These are phyloP conservation scores for Nemophila menziesii DNA, from an alignment of 257 asterid genomes.

Conservation along the genomic window DNA sequence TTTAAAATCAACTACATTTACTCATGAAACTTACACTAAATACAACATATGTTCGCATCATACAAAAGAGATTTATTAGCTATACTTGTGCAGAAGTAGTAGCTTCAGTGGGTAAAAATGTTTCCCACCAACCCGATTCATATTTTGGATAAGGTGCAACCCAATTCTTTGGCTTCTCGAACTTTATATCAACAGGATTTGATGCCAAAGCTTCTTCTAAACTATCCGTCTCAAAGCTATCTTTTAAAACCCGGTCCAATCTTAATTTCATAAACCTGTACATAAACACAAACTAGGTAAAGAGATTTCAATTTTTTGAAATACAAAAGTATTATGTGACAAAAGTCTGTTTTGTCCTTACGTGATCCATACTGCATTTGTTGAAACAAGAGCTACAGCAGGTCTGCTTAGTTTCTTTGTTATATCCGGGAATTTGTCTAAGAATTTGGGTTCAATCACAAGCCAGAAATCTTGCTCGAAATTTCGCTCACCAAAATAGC, in stretches of 20 bases:
- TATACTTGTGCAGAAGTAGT: constrained; percentile 38
- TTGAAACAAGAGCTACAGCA: constrained; percentile 90
- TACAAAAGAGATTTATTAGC: constrained; percentile 7
- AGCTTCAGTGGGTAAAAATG: constrained; percentile 46
- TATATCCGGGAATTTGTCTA: constrained; percentile 70
- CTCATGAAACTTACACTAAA: neutral
- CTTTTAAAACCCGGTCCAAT: constrained; percentile 76
- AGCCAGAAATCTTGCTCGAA: constrained; percentile 93
- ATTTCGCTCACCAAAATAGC: constrained; percentile 47
- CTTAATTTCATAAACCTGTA: constrained; percentile 81
- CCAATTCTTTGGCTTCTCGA: constrained; percentile 76
- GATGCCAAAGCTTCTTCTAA: constrained; percentile 78
- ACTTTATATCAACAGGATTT: constrained; percentile 42
- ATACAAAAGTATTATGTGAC: too few relatives aligned
- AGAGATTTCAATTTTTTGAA: neutral
- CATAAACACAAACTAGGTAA: neutral
- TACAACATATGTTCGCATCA: constrained; percentile 5
- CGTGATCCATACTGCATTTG: constrained; percentile 93
- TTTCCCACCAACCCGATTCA: constrained; percentile 84
- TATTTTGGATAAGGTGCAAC: constrained; percentile 85
- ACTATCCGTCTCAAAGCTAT: constrained; percentile 58
- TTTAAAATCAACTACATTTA: constrained; percentile 4
- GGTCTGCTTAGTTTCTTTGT: constrained; percentile 82
- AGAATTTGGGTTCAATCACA: constrained; percentile 85
- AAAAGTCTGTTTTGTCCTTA: constrained; percentile 13